These are phyloP conservation scores for Wickerhamomyces kurtzmanii DNA, from an alignment of 805 yeast species.

Conservation along the genomic window DNA sequence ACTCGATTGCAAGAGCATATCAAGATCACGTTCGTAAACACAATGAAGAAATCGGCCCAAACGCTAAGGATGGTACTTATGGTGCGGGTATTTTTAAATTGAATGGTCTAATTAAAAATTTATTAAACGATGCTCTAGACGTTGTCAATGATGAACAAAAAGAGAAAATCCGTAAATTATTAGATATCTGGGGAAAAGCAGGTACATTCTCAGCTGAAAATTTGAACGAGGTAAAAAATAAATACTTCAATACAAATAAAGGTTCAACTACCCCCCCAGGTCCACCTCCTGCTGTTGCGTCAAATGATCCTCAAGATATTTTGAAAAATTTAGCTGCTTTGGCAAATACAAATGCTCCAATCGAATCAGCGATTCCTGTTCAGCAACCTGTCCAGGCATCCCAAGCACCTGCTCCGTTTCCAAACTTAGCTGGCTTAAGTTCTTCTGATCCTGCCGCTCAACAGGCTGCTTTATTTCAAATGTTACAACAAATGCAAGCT, in stretches of 20 bases:
- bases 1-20: slow-evolving; percentile 82
- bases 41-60: slow-evolving; percentile 34
- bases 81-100: slow-evolving; percentile 65
- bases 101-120: slow-evolving; percentile 50
- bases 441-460: slow-evolving; percentile 22
- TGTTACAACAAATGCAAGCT: slow-evolving; percentile 23
- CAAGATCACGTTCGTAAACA: slow-evolving; percentile 62
- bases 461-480: slow-evolving; percentile 30
- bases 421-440: slow-evolving; percentile 11
- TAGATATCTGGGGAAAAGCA: slow-evolving; percentile 89
- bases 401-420: slow-evolving; percentile 4
- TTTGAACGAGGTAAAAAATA: slow-evolving; percentile 45
- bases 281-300: slow-evolving; percentile 16
- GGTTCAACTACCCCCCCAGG: slow-evolving; percentile 51
- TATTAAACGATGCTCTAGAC: slow-evolving; percentile 54
- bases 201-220: slow-evolving; percentile 58
- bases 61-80: slow-evolving; percentile 58
- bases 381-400: slow-evolving; percentile 6
- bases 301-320: slow-evolving; percentile 48
- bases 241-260: slow-evolving; percentile 32
- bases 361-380: slow-evolving; percentile 3
- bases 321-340: slow-evolving; percentile 62
- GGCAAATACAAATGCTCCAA: slow-evolving; percentile 4
- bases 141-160: slow-evolving; percentile 46
- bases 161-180: slow-evolving; percentile 72